A percentile compares a stretch with the other conserved stretches of the same genome.
These are phyloP conservation scores for Eucalyptus caleyi DNA, from an alignment of 345 rosid genomes.

Conservation along the genomic window DNA sequence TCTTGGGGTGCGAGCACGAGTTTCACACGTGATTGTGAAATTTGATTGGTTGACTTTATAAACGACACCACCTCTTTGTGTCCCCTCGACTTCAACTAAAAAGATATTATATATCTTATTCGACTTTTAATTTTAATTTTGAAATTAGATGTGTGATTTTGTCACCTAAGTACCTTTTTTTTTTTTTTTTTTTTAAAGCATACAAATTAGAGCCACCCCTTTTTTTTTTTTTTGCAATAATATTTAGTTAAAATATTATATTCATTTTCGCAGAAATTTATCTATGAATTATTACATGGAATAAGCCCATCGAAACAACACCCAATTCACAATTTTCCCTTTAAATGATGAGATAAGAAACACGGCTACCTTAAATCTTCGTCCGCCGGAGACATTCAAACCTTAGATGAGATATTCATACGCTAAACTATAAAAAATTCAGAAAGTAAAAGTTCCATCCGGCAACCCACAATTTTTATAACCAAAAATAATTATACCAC, in stretches of 20 bases:
- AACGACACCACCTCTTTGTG: background rate
- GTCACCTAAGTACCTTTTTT: background rate
- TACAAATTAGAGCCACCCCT: background rate
- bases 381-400: background rate
- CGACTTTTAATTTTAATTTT: background rate
- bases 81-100: background rate
- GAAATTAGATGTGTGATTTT: background rate
- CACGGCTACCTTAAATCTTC: background rate
- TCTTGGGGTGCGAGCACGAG: background rate
- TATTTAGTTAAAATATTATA: background rate
- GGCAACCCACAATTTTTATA: background rate
- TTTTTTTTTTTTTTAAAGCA: background rate
- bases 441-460: background rate
- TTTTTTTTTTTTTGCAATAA: background rate
- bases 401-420: background rate
- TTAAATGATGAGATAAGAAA: background rate
- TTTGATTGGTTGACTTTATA: background rate
- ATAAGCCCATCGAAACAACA: background rate
- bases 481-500: too few species aligned
- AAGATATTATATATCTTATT: background rate
- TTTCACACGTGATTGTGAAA: background rate
- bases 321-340: background rate
- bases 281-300: background rate
- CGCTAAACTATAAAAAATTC: background rate
- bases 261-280: background rate